Percentiles rank a stretch among this genome's conserved stretches.
Evolutionary conservation across 169 alveolate genomes (phyloP).

Genomic region (Plasmodium gaboni): DNA sequence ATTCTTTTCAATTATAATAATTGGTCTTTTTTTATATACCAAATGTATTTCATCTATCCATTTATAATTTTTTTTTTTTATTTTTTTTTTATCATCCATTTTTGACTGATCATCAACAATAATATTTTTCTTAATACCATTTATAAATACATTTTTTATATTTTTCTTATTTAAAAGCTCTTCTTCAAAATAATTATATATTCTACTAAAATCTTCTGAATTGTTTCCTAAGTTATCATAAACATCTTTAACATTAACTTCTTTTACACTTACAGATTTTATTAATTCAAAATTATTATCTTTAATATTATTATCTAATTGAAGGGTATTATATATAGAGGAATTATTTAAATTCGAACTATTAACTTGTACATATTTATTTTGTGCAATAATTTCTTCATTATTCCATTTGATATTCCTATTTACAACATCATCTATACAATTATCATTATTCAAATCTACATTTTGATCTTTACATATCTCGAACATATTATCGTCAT

Average conservation of each 20-base stretch:
- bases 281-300: constrained; percentile 22
- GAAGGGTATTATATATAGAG: no score
- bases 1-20: constrained; percentile 65
- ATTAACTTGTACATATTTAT: constrained; percentile 1
- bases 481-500: not conserved
- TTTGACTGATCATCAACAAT: constrained; percentile 46
- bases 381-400: not conserved
- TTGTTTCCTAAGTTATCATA: constrained; percentile 41
- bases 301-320: constrained; percentile 5
- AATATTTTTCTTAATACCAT: constrained; percentile 64
- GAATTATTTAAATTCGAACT: constrained; percentile 2
- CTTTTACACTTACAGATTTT: constrained; percentile 24
- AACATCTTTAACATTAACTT: constrained; percentile 25
- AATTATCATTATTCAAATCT: not conserved
- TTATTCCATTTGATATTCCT: not conserved
- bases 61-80: constrained; percentile 43
- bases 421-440: no score
- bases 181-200: constrained; percentile 41
- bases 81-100: not conserved
- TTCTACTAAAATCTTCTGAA: constrained; percentile 26
- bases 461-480: not conserved
- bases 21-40: constrained; percentile 83
- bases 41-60: constrained; percentile 83
- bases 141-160: constrained; percentile 70
- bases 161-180: constrained; percentile 37